These are phyloP conservation scores for Corylus americana DNA, from an alignment of 306 rosid species.

Conservation along the genomic window DNA sequence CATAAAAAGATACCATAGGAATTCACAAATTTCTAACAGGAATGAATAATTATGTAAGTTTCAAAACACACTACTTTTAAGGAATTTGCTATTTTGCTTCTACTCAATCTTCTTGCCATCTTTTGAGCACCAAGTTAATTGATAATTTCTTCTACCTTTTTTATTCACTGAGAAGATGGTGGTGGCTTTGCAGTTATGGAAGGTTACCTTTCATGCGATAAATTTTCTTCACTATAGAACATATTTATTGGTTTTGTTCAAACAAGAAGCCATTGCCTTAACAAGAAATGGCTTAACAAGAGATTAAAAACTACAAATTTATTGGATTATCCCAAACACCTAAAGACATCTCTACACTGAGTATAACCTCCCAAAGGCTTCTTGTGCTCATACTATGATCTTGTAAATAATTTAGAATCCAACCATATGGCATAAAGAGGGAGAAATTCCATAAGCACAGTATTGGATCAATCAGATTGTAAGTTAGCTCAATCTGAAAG, in stretches of 20 bases:
- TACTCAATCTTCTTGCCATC: not conserved
- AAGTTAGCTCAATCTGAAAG: not conserved
- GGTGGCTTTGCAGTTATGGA: not conserved
- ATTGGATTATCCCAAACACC: not conserved
- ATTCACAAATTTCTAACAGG: not conserved
- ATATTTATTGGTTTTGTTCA: not conserved
- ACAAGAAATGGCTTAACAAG: not conserved
- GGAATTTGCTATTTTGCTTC: not conserved
- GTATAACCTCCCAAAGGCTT: not conserved
- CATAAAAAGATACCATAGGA: not conserved
- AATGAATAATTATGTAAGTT: not conserved
- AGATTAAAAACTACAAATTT: not conserved
- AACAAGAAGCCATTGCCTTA: too few relatives aligned
- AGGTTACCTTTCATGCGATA: not conserved
- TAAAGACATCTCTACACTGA: not conserved
- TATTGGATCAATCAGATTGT: not conserved
- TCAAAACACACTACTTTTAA: not conserved
- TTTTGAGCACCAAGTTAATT: not conserved
- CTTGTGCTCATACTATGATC: not conserved
- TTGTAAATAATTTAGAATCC: not conserved
- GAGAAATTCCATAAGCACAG: not conserved
- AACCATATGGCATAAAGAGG: not conserved
- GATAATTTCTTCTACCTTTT: not conserved
- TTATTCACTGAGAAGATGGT: slow-evolving; percentile 1
- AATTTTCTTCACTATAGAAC: not conserved